phyloP scores from a whole-genome alignment of 1,284 basidiomycete species.

The Coriolopsis trogii region DNA sequence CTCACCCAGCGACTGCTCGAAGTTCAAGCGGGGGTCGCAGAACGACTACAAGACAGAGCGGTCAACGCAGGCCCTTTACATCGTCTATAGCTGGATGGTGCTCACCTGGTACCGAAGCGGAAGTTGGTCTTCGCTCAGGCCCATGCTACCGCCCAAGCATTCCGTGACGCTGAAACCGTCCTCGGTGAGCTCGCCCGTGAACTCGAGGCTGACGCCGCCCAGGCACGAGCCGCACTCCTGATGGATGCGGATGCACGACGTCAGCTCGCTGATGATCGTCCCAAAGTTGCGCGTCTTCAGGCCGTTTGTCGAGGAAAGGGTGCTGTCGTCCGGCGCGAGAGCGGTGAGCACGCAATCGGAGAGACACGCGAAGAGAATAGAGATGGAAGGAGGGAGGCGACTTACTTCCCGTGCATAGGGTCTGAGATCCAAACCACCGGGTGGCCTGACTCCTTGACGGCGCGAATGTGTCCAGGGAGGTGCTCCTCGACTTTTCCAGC shows the following conservation, averaged over 20 bases:
- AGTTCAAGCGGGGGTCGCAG: constrained; percentile 82
- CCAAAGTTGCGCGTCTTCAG: constrained; percentile 91
- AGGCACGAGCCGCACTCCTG: constrained; percentile 70
- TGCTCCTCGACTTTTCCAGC: constrained; percentile 82
- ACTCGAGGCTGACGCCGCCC: constrained; percentile 95
- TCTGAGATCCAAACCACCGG: constrained; percentile 95
- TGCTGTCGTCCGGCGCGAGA: constrained; percentile 59
- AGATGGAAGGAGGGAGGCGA: constrained; percentile 11
- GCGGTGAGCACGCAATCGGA: neutral
- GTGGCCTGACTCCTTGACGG: constrained; percentile 81
- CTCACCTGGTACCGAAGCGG: constrained; percentile 73
- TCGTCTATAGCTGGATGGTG: neutral
- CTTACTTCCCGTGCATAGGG: constrained; percentile 96
- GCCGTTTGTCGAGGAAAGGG: constrained; percentile 74
- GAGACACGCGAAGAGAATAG: neutral
- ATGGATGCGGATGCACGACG: constrained; percentile 83
- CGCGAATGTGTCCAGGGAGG: constrained; percentile 83
- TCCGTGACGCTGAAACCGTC: constrained; percentile 93
- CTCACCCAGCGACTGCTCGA: constrained; percentile 81
- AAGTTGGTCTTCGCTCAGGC: constrained; percentile 72
- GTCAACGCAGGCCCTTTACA: no score
- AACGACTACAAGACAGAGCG: constrained; percentile 53
- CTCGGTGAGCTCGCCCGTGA: constrained; percentile 94
- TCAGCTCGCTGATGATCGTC: constrained; percentile 90
- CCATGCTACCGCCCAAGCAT: constrained; percentile 83